Percentiles rank a stretch among this genome's conserved stretches.
phyloP scores from a whole-genome alignment of 495 filamentous ascomycete species.

The Bryoglossum gracile region DNA sequence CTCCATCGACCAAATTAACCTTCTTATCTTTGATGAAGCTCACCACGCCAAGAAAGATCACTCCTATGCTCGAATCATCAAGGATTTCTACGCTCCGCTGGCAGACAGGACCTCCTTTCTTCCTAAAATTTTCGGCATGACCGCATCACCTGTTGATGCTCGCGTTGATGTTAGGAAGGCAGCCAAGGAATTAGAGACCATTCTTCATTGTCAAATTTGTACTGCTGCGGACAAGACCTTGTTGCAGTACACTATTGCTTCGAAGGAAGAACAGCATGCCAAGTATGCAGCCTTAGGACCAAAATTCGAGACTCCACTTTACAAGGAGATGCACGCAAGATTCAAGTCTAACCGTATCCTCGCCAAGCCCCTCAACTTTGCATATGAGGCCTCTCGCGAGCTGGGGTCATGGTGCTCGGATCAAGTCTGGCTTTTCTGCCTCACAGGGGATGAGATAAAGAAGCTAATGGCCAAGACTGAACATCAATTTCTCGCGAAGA shows the following conservation, averaged over 20 bases:
- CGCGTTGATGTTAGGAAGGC: conserved; percentile 61
- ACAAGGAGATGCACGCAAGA: conserved; percentile 43
- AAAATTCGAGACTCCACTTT: conserved; percentile 58
- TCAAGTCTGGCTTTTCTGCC: conserved; percentile 63
- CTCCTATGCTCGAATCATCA: conserved; percentile 85
- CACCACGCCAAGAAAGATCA: conserved; percentile 96
- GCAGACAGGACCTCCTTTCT: conserved; percentile 36
- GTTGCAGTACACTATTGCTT: conserved; percentile 50
- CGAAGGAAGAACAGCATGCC: conserved; percentile 50
- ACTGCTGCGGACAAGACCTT: conserved; percentile 64
- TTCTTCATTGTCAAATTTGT: conserved; percentile 75
- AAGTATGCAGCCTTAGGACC: conserved; percentile 44
- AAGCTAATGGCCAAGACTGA: conserved; percentile 55
- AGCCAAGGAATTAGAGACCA: conserved; percentile 68
- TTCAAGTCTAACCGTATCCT: conserved; percentile 55
- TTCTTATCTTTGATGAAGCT: conserved; percentile 93
- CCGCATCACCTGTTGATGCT: conserved; percentile 90
- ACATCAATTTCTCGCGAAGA: conserved; percentile 30
- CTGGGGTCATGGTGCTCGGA: conserved; percentile 88
- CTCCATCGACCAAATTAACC: conserved; percentile 75
- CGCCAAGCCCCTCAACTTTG: conserved; percentile 48
- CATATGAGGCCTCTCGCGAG: conserved; percentile 53
- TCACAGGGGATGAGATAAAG: conserved; percentile 55
- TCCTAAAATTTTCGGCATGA: conserved; percentile 93
- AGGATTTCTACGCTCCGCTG: conserved; percentile 64